phyloP scores from a whole-genome alignment of 495 filamentous ascomycete species.

The Lophiostoma macrostomum region DNA sequence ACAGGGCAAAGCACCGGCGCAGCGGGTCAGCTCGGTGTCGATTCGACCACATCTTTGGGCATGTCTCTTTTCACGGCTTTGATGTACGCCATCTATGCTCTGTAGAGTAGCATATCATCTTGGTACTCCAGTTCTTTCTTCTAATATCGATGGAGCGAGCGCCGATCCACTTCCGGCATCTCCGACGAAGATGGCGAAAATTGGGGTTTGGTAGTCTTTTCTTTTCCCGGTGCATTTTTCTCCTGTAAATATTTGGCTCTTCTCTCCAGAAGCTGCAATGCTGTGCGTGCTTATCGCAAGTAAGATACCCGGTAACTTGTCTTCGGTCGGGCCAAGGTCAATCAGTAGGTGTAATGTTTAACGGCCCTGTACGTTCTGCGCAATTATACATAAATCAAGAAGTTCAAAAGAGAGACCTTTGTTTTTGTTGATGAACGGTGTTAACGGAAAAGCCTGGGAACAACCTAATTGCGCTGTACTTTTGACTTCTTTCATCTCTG shows the following conservation, averaged over 20 bases:
- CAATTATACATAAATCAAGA: no score
- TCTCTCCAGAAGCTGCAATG: not conserved
- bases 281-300: not conserved
- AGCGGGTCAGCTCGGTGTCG: not conserved
- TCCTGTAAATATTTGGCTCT: not conserved
- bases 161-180: no score
- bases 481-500: no score
- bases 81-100: conserved; percentile 19
- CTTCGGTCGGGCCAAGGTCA: no score
- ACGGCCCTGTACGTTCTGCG: no score
- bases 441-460: not conserved
- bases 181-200: no score
- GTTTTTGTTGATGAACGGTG: no score
- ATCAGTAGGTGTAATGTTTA: no score
- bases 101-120: not conserved
- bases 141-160: no score
- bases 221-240: no score
- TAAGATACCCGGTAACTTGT: conserved; percentile 6
- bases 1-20: conserved; percentile 14
- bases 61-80: conserved; percentile 17
- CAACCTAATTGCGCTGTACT: not conserved
- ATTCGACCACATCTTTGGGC: conserved; percentile 7
- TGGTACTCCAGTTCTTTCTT: not conserved
- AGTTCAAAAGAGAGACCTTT: no score
- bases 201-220: no score